Evolutionary conservation across 2,329 filamentous ascomycete genomes (phyloP).

Genomic region (Phoma sp.): DNA sequence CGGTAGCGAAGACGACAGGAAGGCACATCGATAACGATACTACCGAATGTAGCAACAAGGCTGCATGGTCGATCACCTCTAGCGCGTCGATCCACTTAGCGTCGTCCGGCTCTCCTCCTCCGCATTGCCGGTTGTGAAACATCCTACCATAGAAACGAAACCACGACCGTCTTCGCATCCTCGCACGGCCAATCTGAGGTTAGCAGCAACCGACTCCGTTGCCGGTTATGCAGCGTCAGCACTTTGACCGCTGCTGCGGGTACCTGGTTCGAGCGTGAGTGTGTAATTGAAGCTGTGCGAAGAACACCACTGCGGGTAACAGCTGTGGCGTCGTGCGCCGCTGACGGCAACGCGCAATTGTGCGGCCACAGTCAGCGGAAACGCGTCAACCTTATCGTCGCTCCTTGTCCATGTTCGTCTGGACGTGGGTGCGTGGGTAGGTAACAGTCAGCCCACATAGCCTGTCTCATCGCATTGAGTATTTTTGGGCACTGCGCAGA

Average conservation of each 20-base stretch:
- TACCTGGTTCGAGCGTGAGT: not conserved
- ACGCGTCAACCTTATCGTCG: too few species aligned
- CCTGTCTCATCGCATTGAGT: not conserved
- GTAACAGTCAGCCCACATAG: slow-evolving; percentile 10
- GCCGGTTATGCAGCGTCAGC: slow-evolving; percentile 4
- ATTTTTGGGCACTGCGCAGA: slow-evolving; percentile 4
- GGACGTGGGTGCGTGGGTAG: too few species aligned
- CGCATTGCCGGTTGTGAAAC: slow-evolving; percentile 15
- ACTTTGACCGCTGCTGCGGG: slow-evolving; percentile 1
- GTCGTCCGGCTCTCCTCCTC: slow-evolving; percentile 15
- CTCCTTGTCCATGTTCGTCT: too few species aligned
- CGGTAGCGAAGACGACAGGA: not conserved
- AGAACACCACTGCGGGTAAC: not conserved
- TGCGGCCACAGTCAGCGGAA: slow-evolving; percentile 8
- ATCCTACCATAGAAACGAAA: slow-evolving; percentile 14
- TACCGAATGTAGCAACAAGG: not conserved
- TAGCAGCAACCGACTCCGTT: slow-evolving; percentile 1
- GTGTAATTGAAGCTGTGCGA: slow-evolving; percentile 6
- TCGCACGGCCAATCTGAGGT: slow-evolving; percentile 6
- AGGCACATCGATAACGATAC: not conserved
- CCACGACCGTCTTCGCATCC: slow-evolving; percentile 7
- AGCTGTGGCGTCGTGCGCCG: not conserved
- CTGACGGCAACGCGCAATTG: slow-evolving; percentile 10
- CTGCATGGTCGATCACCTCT: slow-evolving; percentile 3
- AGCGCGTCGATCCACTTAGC: slow-evolving; percentile 10